Evolutionary conservation across 305 asterid genomes (phyloP).

Genomic region (Solanum chacoense): DNA sequence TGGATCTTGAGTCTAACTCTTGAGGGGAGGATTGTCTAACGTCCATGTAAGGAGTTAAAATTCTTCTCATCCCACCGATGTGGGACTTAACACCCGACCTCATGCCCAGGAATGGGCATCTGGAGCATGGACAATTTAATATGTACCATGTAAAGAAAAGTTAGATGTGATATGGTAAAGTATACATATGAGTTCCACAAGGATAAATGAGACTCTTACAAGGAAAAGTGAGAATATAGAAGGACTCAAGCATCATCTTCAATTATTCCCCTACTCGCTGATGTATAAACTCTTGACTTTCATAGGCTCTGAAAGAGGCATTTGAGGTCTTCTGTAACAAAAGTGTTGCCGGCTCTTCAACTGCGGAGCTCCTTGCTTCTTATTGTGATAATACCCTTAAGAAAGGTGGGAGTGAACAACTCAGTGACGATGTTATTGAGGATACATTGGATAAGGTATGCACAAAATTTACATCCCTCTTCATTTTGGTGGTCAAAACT

Average conservation of each 20-base stretch:
- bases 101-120: neutral
- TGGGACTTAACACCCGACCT: neutral
- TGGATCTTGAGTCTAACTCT: neutral
- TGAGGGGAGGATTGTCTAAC: neutral
- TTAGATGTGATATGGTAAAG: neutral
- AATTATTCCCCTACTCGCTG: neutral
- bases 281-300: neutral
- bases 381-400: slow-evolving; percentile 43
- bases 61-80: neutral
- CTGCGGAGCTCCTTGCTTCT: slow-evolving; percentile 35
- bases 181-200: neutral
- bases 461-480: neutral
- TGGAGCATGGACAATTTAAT: neutral
- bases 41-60: neutral
- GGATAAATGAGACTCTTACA: neutral
- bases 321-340: slow-evolving; percentile 46
- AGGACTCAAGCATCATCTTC: neutral
- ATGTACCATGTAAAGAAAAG: neutral
- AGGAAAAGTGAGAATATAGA: neutral
- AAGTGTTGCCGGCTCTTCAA: slow-evolving; percentile 26
- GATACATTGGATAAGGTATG: slow-evolving; percentile 40
- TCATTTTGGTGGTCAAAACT: neutral
- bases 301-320: slow-evolving; percentile 42
- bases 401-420: slow-evolving; percentile 37
- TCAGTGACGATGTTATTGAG: slow-evolving; percentile 39